phyloP scores from a whole-genome alignment of 441 rosid species.

The Adansonia gregorii region DNA sequence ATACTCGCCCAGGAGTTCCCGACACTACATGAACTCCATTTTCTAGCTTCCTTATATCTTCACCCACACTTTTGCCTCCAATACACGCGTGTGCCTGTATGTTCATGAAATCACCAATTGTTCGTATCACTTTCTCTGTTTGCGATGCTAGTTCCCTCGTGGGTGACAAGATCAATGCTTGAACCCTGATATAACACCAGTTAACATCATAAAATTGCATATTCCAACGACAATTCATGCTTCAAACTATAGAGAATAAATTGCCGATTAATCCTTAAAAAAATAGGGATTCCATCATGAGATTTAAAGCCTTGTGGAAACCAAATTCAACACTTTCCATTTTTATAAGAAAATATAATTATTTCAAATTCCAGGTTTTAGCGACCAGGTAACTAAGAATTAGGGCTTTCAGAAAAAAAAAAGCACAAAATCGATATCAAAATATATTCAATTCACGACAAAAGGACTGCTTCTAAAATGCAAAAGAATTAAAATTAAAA shows the following conservation, averaged over 20 bases:
- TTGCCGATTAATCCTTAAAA: not conserved
- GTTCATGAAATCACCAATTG: slow-evolving; percentile 73
- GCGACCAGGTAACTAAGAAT: not conserved
- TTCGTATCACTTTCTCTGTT: slow-evolving; percentile 77
- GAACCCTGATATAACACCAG: slow-evolving; percentile 53
- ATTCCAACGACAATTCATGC: not conserved
- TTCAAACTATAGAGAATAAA: not conserved
- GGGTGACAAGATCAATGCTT: slow-evolving; percentile 88
- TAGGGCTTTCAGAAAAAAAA: not conserved
- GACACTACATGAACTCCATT: slow-evolving; percentile 94
- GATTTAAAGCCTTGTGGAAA: not conserved
- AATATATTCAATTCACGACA: not conserved
- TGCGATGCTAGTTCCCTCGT: slow-evolving; percentile 72
- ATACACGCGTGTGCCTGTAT: slow-evolving; percentile 85
- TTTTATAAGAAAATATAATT: too few relatives aligned
- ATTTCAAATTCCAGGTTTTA: not conserved
- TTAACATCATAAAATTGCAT: not conserved
- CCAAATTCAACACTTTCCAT: not conserved
- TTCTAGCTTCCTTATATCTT: slow-evolving; percentile 91
- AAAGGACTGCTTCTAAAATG: not conserved
- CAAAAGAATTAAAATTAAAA: not conserved
- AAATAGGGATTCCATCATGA: not conserved
- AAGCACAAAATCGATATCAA: not conserved
- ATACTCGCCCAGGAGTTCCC: slow-evolving; percentile 99
- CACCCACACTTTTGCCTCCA: slow-evolving; percentile 97